phyloP scores from a whole-genome alignment of 2,329 filamentous ascomycete species.

The Zymoseptoria tritici region DNA sequence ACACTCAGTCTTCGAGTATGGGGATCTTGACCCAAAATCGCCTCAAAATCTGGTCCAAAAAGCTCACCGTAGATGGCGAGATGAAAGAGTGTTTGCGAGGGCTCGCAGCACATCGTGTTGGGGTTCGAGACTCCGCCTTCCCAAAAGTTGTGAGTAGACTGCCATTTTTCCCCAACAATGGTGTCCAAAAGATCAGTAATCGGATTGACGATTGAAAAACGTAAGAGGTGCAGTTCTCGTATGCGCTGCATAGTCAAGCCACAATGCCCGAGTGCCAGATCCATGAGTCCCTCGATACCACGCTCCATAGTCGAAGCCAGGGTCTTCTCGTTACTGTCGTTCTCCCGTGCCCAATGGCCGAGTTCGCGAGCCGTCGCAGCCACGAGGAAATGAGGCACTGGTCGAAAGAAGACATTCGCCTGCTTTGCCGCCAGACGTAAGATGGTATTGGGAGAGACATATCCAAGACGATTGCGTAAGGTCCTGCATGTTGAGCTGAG shows the following conservation, averaged over 20 bases:
- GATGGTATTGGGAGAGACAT: slow-evolving; percentile 23
- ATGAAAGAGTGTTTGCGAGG: slow-evolving; percentile 24
- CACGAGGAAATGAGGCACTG: slow-evolving; percentile 32
- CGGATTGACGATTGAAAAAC: slow-evolving; percentile 29
- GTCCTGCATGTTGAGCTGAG: slow-evolving; percentile 25
- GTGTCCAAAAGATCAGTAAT: slow-evolving; percentile 29
- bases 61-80: slow-evolving; percentile 30
- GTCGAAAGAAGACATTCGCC: slow-evolving; percentile 31
- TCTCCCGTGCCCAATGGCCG: slow-evolving; percentile 29
- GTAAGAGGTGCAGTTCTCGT: slow-evolving; percentile 22
- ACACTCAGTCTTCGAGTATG: slow-evolving; percentile 8
- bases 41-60: slow-evolving; percentile 22
- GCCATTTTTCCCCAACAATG: slow-evolving; percentile 28
- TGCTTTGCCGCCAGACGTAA: slow-evolving; percentile 29
- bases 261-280: slow-evolving; percentile 24
- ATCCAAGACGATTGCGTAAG: slow-evolving; percentile 19
- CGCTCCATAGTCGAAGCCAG: slow-evolving; percentile 19
- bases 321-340: slow-evolving; percentile 13
- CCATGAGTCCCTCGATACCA: slow-evolving; percentile 29
- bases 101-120: slow-evolving; percentile 21
- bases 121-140: slow-evolving; percentile 27
- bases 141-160: slow-evolving; percentile 23
- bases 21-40: slow-evolving; percentile 12
- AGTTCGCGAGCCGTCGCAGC: slow-evolving; percentile 28
- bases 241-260: slow-evolving; percentile 29